A percentile compares a stretch with the other conserved stretches of the same genome.
phyloP scores from a whole-genome alignment of 2,329 filamentous ascomycete genomes.

The Fusarium sulawesiense region DNA sequence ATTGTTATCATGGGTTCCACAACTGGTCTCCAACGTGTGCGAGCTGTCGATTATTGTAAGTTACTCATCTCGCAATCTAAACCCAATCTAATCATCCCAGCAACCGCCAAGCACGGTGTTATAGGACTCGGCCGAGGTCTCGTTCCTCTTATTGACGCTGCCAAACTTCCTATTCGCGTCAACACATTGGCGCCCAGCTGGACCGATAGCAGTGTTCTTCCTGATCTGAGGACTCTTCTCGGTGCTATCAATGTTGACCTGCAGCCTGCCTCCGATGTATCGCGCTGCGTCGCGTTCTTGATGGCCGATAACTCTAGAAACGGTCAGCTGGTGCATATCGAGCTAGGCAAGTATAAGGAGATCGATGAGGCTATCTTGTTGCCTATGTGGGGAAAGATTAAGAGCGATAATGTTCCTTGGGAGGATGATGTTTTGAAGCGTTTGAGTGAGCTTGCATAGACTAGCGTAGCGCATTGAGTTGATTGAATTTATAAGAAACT shows the following conservation, averaged over 20 bases:
- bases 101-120: constrained; percentile 65
- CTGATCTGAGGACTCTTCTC: constrained; percentile 52
- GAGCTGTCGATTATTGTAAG: constrained; percentile 63
- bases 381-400: constrained; percentile 50
- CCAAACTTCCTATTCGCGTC: constrained; percentile 61
- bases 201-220: constrained; percentile 63
- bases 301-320: constrained; percentile 61
- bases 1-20: constrained; percentile 65
- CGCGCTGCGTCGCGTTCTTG: constrained; percentile 59
- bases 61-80: not conserved
- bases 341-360: constrained; percentile 61
- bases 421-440: constrained; percentile 53
- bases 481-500: not conserved
- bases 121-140: constrained; percentile 64
- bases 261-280: constrained; percentile 61
- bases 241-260: constrained; percentile 53
- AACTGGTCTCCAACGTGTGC: constrained; percentile 62
- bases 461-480: not conserved
- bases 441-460: constrained; percentile 12
- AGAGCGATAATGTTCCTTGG: constrained; percentile 47
- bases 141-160: constrained; percentile 50
- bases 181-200: constrained; percentile 67
- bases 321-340: constrained; percentile 65
- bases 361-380: constrained; percentile 60
- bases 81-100: constrained; percentile 41